Percentiles rank a stretch among this genome's conserved stretches.
phyloP scores from a whole-genome alignment of 306 rosid genomes.

The Rosa lucieae region DNA sequence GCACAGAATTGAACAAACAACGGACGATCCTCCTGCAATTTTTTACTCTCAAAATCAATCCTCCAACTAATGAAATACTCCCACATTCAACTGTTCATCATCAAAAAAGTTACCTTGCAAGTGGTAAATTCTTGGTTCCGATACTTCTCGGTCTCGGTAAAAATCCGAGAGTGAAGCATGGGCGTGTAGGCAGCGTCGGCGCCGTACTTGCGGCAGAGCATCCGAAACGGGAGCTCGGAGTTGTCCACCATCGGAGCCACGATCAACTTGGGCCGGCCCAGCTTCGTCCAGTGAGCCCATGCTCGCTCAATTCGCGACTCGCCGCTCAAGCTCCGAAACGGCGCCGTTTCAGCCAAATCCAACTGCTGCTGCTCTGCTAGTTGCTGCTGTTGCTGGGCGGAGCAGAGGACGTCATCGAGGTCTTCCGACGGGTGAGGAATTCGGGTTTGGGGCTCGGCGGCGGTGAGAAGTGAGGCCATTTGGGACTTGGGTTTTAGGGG shows the following conservation, averaged over 20 bases:
- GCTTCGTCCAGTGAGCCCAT: conserved; percentile 84
- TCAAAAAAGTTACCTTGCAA: conserved; percentile 47
- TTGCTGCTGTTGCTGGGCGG: conserved; percentile 17
- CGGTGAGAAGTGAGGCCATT: conserved; percentile 44
- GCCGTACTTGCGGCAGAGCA: conserved; percentile 92
- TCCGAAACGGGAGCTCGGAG: conserved; percentile 85
- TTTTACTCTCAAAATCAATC: not conserved
- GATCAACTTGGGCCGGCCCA: conserved; percentile 76
- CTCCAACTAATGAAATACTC: not conserved
- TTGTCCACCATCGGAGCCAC: conserved; percentile 99
- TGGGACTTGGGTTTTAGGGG: conserved; percentile 14
- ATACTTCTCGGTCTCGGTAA: conserved; percentile 73
- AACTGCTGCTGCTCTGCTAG: not conserved
- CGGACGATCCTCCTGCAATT: conserved; percentile 73
- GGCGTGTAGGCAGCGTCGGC: conserved; percentile 66
- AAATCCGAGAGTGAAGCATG: conserved; percentile 60
- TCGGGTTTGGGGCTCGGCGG: conserved; percentile 15
- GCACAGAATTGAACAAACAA: conserved; percentile 96
- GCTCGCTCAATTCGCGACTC: conserved; percentile 66
- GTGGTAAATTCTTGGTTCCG: conserved; percentile 84
- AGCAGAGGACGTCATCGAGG: conserved; percentile 44
- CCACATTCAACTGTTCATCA: not conserved
- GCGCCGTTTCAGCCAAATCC: conserved; percentile 5
- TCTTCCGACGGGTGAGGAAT: conserved; percentile 27
- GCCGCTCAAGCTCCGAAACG: conserved; percentile 33